Evolutionary conservation across 2,329 filamentous ascomycete species (phyloP).

Genomic region (Colletotrichum siamense): DNA sequence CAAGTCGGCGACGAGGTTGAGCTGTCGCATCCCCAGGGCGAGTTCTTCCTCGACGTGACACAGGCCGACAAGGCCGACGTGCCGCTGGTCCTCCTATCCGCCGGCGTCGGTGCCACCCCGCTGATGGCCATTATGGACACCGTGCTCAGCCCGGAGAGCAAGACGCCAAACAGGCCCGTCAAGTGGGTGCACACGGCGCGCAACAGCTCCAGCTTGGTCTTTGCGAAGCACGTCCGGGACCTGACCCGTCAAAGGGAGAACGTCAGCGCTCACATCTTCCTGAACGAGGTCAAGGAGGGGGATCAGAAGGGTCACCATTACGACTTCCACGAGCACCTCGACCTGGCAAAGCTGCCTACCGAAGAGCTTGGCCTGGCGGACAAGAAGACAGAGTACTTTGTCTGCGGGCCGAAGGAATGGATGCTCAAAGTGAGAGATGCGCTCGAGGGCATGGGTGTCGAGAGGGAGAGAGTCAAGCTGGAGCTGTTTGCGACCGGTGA

Average conservation of each 20-base stretch:
- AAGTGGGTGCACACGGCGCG: conserved; percentile 69
- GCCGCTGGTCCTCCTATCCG: conserved; percentile 70
- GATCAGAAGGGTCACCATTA: conserved; percentile 61
- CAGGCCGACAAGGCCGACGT: conserved; percentile 42
- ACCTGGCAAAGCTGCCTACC: conserved; percentile 60
- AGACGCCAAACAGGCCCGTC: conserved; percentile 47
- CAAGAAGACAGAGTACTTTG: conserved; percentile 66
- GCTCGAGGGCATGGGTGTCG: conserved; percentile 62
- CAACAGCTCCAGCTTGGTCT: conserved; percentile 57
- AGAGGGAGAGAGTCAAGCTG: conserved; percentile 63
- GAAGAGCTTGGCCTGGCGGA: conserved; percentile 61
- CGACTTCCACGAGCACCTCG: conserved; percentile 62
- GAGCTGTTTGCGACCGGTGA: conserved; percentile 72
- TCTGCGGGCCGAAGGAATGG: conserved; percentile 75
- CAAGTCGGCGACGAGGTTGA: conserved; percentile 58
- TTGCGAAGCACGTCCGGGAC: conserved; percentile 53
- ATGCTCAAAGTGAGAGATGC: conserved; percentile 66
- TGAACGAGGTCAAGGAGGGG: conserved; percentile 50
- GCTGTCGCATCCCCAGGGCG: conserved; percentile 60
- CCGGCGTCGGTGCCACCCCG: conserved; percentile 72
- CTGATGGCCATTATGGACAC: conserved; percentile 70
- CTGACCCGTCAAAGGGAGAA: conserved; percentile 49
- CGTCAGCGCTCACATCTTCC: conserved; percentile 63
- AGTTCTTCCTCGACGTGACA: conserved; percentile 65
- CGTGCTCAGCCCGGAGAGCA: conserved; percentile 36